Evolutionary conservation across 2,329 filamentous ascomycete species (phyloP), one percentile per base, ranked within the genome.

Genomic region (Pestalotiopsis sp.): DNA sequence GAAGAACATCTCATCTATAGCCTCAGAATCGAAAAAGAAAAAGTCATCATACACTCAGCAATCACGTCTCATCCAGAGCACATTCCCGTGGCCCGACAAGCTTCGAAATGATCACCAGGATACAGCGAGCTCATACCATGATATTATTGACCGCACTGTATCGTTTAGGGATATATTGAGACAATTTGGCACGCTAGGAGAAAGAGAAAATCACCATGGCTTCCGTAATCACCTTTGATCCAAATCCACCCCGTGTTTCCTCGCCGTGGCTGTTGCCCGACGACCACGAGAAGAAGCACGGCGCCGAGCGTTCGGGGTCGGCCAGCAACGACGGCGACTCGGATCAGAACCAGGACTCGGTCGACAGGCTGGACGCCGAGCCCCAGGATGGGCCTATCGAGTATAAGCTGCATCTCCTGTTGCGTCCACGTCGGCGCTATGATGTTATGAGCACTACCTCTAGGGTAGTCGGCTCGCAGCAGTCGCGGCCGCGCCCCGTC

Each of bases 221-320:
- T 69, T 98, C 95, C 13, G 93, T 99, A 73, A 99, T 99, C 79
- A 98, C 95, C 0, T 99, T 93, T 78, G 94, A 98, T 71, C 91
- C 93, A 2, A 92, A 97, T 72, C 93, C 94, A 60, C 93, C 93
- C 2, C 86, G 93, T 79, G 94, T 98, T 45, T 92, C 93, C 14
- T 98, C 95, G 20, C 96, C 96, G 17, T 99, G 96, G 96, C 87
- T 92, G 65, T 89, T 85, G 12, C 87, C 90, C 0, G 82, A 85
- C 52, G 83, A 84, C 55, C 72, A 81, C 36, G 79, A 78, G 67
- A 81, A 77, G 64, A 80, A 76, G 66, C 71, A 76, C 36, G 72
- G 68, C 25, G 67, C 68, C 57, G 73, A 74, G 66, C 72, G 74
- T 55, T 75, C 72, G 78, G 80, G 69, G 73, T 80, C 68, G 74